Conservation (phyloP, 345 rosid genomes). For the Salix exigua region DNA sequence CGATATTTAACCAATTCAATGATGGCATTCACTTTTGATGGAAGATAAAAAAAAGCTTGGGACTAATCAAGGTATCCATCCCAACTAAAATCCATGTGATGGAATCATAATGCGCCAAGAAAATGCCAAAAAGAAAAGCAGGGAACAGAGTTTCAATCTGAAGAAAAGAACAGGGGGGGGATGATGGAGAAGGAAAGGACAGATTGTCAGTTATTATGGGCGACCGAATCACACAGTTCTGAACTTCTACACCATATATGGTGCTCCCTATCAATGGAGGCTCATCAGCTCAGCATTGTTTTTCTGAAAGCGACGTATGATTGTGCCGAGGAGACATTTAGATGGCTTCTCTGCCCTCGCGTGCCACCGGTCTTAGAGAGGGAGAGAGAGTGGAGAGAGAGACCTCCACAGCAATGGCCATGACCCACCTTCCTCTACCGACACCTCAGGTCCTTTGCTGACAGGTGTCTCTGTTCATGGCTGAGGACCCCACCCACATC, state of each 20-base stretch:
- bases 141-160: not conserved
- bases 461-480: constrained; percentile 5
- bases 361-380: constrained; percentile 12
- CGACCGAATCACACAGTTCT: constrained; percentile 22
- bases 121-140: constrained; percentile 4
- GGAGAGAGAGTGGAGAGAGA: too few species aligned
- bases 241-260: not conserved
- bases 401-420: not conserved
- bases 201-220: constrained; percentile 25
- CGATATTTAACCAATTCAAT: too few species aligned
- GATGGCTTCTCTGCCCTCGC: constrained; percentile 25
- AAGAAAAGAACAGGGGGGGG: not conserved
- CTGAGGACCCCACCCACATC: not conserved
- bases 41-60: too few species aligned
- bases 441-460: constrained; percentile 19
- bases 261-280: not conserved
- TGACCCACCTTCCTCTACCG: constrained; percentile 12
- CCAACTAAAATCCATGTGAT: too few species aligned
- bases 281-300: not conserved
- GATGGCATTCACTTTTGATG: too few species aligned
- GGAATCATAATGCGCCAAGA: not conserved
- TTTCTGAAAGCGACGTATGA: constrained; percentile 24
- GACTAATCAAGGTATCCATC: too few species aligned
- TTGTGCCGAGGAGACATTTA: constrained; percentile 22
- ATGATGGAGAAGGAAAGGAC: not conserved